Conservation (phyloP, 2,329 filamentous ascomycete genomes). For the Phialophora verrucosa region DNA sequence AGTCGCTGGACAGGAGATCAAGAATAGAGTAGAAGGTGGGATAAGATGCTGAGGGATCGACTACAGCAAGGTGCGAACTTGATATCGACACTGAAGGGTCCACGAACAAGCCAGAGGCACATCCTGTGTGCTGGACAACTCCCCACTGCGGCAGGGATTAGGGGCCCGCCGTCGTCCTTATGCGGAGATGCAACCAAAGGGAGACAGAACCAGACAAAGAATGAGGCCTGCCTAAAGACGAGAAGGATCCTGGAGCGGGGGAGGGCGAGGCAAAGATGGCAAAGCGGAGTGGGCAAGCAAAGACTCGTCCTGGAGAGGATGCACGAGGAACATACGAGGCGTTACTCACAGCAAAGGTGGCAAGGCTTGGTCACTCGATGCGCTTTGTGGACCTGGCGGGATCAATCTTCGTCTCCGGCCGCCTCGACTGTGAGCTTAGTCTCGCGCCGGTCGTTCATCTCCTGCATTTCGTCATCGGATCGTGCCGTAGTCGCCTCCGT, state of each 20-base stretch:
- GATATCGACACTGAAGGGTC: slow-evolving; percentile 26
- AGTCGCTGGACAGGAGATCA: slow-evolving; percentile 20
- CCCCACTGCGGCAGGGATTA: slow-evolving; percentile 7
- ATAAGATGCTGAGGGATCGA: slow-evolving; percentile 23
- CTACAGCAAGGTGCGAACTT: slow-evolving; percentile 30
- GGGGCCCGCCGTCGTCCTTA: slow-evolving; percentile 10
- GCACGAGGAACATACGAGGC: slow-evolving; percentile 25
- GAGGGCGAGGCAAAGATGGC: slow-evolving; percentile 15
- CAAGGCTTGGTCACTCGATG: slow-evolving; percentile 25
- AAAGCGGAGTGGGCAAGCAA: slow-evolving; percentile 10
- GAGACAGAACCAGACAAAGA: slow-evolving; percentile 14
- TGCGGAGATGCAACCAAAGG: slow-evolving; percentile 27
- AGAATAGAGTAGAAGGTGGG: slow-evolving; percentile 26
- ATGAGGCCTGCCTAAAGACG: slow-evolving; percentile 10
- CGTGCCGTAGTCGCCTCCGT: slow-evolving; percentile 20
- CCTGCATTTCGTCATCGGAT: slow-evolving; percentile 20
- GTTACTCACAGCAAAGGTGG: slow-evolving; percentile 23
- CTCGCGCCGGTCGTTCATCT: slow-evolving; percentile 7
- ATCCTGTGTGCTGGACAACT: slow-evolving; percentile 13
- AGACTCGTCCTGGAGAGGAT: slow-evolving; percentile 14
- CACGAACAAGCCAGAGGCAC: slow-evolving; percentile 9
- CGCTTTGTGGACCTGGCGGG: slow-evolving; percentile 10
- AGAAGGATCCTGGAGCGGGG: slow-evolving; percentile 17
- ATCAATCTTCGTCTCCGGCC: slow-evolving; percentile 9
- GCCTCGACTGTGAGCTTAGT: not conserved